A percentile compares a stretch with the other conserved stretches of the same genome.
phyloP scores from a whole-genome alignment of 345 rosid species.

The Eucalyptus regnans region DNA sequence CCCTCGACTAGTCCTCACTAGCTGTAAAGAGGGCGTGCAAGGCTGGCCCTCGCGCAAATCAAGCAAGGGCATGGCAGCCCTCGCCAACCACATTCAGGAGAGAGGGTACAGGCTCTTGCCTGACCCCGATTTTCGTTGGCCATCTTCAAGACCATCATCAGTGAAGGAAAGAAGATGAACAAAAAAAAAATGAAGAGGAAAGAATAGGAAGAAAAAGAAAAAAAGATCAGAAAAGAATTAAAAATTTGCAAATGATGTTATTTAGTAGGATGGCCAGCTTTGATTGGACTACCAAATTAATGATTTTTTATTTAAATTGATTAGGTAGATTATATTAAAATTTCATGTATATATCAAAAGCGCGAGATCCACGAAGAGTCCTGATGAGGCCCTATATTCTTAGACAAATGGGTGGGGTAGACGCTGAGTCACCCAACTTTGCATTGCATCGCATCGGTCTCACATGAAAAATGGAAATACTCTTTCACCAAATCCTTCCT shows the following conservation, averaged over 20 bases:
- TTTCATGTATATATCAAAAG: background rate
- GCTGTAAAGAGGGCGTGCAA: background rate
- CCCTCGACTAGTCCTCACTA: background rate
- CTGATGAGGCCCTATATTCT: background rate
- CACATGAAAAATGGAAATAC: background rate
- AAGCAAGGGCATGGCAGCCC: background rate
- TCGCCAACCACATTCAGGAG: fast-evolving
- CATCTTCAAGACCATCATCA: background rate
- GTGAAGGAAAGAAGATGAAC: background rate
- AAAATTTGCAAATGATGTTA: background rate
- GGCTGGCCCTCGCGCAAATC: fast-evolving
- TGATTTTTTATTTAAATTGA: background rate
- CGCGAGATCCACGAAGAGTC: background rate
- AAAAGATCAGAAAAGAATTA: background rate
- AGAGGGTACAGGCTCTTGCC: background rate
- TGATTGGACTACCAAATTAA: background rate
- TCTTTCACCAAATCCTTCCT: background rate
- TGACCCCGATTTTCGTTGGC: background rate
- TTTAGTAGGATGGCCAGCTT: fast-evolving
- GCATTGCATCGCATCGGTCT: background rate
- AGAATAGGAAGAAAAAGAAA: background rate
- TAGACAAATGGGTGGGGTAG: background rate
- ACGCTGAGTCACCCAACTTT: background rate
- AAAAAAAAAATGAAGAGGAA: background rate
- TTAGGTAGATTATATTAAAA: background rate